Conservation (phyloP, 176 grass and related monocot species). For the Aegilops speltoides region DNA sequence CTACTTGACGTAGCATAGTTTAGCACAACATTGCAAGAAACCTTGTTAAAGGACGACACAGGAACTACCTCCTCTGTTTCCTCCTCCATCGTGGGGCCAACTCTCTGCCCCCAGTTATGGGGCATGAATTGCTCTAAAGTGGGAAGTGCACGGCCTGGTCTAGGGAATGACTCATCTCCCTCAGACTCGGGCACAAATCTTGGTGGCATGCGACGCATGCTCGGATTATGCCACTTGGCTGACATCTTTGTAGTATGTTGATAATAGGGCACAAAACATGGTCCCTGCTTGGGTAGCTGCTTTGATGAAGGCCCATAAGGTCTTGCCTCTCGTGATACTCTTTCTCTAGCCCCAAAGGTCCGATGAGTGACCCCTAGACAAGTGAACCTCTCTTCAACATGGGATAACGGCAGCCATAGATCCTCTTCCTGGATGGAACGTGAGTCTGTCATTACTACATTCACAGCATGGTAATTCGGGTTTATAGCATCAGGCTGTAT, state of each 20-base stretch:
- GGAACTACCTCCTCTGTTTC: background rate
- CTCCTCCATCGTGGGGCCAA: no score
- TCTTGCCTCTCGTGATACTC: background rate
- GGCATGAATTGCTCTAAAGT: background rate
- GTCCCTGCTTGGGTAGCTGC: background rate
- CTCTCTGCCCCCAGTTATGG: background rate
- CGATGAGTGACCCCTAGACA: background rate
- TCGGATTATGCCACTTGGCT: background rate
- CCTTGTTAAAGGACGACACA: no score
- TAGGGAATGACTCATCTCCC: background rate
- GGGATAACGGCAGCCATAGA: background rate
- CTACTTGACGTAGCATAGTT: background rate
- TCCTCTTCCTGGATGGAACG: background rate
- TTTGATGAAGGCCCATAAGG: background rate
- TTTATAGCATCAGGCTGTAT: background rate
- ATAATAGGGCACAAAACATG: background rate
- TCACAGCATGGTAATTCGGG: background rate
- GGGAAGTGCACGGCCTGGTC: rapidly evolving
- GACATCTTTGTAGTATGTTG: background rate
- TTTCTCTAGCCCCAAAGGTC: background rate
- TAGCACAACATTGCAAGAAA: background rate
- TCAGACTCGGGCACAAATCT: background rate
- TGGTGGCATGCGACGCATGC: background rate
- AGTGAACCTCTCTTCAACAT: background rate
- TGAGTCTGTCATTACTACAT: background rate